Evolutionary conservation across 176 grass and related monocot species (phyloP).

Genomic region (Paspalum notatum): DNA sequence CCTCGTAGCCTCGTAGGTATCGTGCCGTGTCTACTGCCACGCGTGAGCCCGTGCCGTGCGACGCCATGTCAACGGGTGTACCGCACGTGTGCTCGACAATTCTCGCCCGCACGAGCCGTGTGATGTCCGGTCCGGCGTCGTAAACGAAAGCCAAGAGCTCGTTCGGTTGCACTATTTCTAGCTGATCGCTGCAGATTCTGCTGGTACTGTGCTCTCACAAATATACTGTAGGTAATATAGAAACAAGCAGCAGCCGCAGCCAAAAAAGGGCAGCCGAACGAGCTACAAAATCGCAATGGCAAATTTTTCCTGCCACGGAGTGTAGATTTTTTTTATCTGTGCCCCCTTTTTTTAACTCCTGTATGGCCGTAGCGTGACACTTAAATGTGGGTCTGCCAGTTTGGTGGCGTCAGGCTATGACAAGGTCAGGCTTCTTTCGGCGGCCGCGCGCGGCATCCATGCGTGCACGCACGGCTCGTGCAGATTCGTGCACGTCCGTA

Average conservation of each 20-base stretch:
- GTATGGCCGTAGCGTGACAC: not conserved
- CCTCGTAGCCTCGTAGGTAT: not conserved
- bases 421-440: conserved; percentile 9
- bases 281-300: not conserved
- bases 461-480: not conserved
- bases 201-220: too few relatives aligned
- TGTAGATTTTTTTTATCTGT: not conserved
- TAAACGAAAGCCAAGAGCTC: too few relatives aligned
- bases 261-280: too few relatives aligned
- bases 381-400: too few relatives aligned
- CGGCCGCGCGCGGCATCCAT: not conserved
- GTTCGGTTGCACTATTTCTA: too few relatives aligned
- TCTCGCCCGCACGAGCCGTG: not conserved
- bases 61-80: not conserved
- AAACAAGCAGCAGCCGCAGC: too few relatives aligned
- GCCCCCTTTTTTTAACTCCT: too few relatives aligned
- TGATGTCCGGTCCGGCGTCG: not conserved
- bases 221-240: too few relatives aligned
- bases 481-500: conserved; percentile 5
- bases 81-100: conserved; percentile 14
- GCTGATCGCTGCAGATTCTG: too few relatives aligned
- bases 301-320: not conserved
- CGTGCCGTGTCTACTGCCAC: not conserved
- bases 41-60: not conserved
- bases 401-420: not conserved